Evolutionary conservation across 1,284 basidiomycete species (phyloP), one percentile per base, ranked within the genome.

Genomic region (Ganoderma sinense): DNA sequence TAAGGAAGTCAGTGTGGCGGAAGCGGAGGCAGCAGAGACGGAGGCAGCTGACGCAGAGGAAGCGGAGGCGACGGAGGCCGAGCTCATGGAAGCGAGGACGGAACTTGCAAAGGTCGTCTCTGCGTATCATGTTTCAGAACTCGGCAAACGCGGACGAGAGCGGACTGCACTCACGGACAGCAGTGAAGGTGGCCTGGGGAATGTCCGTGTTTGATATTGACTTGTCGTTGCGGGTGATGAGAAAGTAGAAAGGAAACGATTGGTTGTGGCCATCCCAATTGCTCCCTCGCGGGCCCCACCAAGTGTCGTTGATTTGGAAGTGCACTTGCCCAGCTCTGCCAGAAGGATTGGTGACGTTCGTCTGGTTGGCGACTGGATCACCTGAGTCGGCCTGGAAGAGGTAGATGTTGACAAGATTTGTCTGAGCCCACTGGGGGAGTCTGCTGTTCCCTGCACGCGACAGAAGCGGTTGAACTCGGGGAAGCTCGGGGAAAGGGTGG

Each of bases 91-190:
- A 6, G 88, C 76, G 26, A 84, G 77, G 26, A 92, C 86, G 2
- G 88, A 89, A 76, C 92, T 89, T 31, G 89, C 86, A 73, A 87
- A 87, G 2, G 91, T 92, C 33, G 93, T 94, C 84, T 93, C 92
- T 93, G 53, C 13, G 14, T 33, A n/a, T 41, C 36, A 45, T 56
- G 53, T 31, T 39, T 58, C 36, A 53, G 70, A 13, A 48, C 31
- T 11, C 64, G 26, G 14, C 26, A 23, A 26, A 6, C 40, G 45
- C 59, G 66, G 45, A 36, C 5, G 43, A 41, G 8, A 48, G 65
- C 39, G 67, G 45, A 62, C 53, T 64, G 51, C 45, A 92, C 92
- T 83, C 78, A 94, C 94, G 94, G 69, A 95, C 83, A 68, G 91
- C 94, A 40, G 82, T 84, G 79, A 95, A 96, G 1, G 88, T 93